Conservation (phyloP, 768 basidiomycete species). For the Hortiboletus campestris region DNA sequence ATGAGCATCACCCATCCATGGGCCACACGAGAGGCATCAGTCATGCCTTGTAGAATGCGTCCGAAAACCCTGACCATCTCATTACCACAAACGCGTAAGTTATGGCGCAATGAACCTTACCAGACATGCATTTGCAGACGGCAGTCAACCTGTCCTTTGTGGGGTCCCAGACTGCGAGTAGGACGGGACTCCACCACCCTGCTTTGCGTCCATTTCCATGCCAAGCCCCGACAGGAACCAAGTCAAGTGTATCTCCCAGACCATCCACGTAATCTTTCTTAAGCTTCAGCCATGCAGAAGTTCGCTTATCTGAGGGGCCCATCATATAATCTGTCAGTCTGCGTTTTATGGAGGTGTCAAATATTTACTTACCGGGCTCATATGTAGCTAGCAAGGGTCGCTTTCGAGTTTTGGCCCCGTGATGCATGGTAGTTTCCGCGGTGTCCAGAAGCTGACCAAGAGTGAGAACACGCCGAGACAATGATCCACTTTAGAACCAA, state of each 20-base stretch:
- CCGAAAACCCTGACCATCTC: constrained; percentile 66
- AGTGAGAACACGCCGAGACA: constrained; percentile 5
- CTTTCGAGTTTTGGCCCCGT: constrained; percentile 42
- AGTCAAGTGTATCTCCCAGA: constrained; percentile 71
- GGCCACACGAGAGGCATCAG: not conserved
- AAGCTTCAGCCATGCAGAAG: constrained; percentile 84
- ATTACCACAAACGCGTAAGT: not conserved
- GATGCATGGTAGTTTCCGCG: constrained; percentile 38
- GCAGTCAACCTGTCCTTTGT: constrained; percentile 63
- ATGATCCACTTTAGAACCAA: constrained; percentile 24
- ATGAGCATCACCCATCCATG: not conserved
- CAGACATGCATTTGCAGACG: constrained; percentile 89
- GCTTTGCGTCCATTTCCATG: constrained; percentile 88
- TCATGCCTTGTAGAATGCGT: constrained; percentile 71
- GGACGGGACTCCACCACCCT: constrained; percentile 89
- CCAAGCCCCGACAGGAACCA: constrained; percentile 80
- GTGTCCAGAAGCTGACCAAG: constrained; percentile 61
- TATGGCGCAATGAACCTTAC: constrained; percentile 36
- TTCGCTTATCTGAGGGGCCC: constrained; percentile 62
- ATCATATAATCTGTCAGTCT: not conserved
- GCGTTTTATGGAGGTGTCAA: not conserved
- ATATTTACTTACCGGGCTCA: constrained; percentile 54
- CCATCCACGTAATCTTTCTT: constrained; percentile 90
- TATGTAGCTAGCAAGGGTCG: constrained; percentile 84
- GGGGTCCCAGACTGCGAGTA: constrained; percentile 74